Conservation (phyloP, 2,329 filamentous ascomycete species). For the Calonectria pseudoreteaudii region DNA sequence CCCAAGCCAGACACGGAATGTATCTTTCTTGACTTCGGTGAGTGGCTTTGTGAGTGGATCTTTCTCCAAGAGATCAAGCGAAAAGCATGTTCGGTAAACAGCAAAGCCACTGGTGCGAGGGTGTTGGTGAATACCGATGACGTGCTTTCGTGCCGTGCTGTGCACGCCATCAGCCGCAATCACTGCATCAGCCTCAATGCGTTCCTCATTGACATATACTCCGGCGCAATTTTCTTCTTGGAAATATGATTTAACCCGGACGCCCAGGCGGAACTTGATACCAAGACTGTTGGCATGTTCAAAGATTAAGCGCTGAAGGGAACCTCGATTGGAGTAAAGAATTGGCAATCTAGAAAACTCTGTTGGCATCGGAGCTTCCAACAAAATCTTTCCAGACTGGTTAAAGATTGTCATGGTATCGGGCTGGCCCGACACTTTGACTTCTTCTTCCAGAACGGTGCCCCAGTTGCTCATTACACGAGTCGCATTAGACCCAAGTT, state of each 20-base stretch:
- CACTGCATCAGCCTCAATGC: not conserved
- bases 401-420: not conserved
- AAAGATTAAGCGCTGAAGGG: not conserved
- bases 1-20: conserved; percentile 6
- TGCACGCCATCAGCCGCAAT: conserved; percentile 13
- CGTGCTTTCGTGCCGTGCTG: conserved; percentile 5
- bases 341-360: conserved; percentile 2
- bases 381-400: not conserved
- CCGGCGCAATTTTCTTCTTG: not conserved
- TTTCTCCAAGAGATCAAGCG: not conserved
- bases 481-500: conserved; percentile 4
- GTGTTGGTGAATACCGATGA: conserved; percentile 8
- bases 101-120: conserved; percentile 13
- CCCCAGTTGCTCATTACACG: conserved; percentile 5
- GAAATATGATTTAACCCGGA: not conserved
- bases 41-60: not conserved
- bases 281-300: conserved; percentile 3
- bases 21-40: not conserved
- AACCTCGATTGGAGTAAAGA: conserved; percentile 3
- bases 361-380: not conserved
- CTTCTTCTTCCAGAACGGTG: not conserved
- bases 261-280: not conserved
- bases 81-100: conserved; percentile 10
- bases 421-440: not conserved
- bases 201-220: not conserved